Percentiles rank a stretch among this genome's conserved stretches.
Conservation (phyloP, 345 rosid species). For the Lenwebbia sp. region DNA sequence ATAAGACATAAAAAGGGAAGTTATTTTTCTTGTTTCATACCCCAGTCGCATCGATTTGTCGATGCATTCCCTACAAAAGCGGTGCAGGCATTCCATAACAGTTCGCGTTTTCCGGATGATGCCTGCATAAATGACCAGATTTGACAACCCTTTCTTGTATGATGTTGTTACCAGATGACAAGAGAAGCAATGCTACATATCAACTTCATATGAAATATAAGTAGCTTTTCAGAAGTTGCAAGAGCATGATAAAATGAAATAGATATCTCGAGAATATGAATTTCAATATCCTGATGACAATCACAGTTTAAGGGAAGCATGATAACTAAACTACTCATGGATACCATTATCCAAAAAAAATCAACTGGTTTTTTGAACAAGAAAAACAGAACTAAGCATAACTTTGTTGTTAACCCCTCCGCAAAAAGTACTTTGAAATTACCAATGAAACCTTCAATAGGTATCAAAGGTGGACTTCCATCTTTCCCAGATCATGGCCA, state of each 20-base stretch:
- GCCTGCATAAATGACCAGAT: constrained; percentile 29
- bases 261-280: neutral
- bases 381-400: neutral
- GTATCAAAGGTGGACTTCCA: neutral
- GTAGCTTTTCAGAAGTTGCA: neutral
- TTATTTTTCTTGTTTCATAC: constrained; percentile 24
- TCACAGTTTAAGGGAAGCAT: neutral
- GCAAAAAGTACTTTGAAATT: neutral
- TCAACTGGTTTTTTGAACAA: neutral
- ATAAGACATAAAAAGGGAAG: neutral
- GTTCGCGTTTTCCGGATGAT: constrained; percentile 93
- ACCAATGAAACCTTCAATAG: neutral
- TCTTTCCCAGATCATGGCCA: neutral
- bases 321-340: neutral
- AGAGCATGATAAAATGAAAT: neutral
- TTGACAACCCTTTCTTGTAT: neutral
- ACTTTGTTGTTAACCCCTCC: neutral
- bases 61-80: constrained; percentile 93
- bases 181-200: neutral
- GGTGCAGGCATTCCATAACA: constrained; percentile 93
- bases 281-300: neutral
- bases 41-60: constrained; percentile 97
- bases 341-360: neutral
- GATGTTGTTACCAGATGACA: neutral
- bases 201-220: neutral